Evolutionary conservation across 345 rosid genomes (phyloP).

Genomic region (Hibiscus mutabilis): DNA sequence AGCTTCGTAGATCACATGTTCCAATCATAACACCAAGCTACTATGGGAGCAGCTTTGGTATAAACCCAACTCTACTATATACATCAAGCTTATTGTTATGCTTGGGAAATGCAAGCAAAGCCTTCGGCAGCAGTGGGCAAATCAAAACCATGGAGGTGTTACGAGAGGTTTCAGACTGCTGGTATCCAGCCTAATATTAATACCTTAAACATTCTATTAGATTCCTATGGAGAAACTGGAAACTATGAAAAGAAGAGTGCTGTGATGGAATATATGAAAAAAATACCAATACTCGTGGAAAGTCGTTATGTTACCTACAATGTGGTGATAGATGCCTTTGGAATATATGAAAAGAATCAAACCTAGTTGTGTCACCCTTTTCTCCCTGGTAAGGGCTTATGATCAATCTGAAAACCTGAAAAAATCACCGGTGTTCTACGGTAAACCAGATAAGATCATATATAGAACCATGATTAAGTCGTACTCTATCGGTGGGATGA

Average conservation of each 20-base stretch:
- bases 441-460: slow-evolving; percentile 67
- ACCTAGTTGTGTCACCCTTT: slow-evolving; percentile 80
- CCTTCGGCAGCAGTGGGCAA: too few species aligned
- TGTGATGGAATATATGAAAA: slow-evolving; percentile 90
- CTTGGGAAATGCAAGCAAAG: slow-evolving; percentile 80
- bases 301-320: slow-evolving; percentile 80
- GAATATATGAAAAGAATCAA: slow-evolving; percentile 60
- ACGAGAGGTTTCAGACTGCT: slow-evolving; percentile 82
- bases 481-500: slow-evolving; percentile 60
- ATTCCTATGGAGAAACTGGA: slow-evolving; percentile 76
- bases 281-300: slow-evolving; percentile 92
- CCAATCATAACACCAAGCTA: slow-evolving; percentile 13
- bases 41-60: slow-evolving; percentile 84
- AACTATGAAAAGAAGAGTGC: slow-evolving; percentile 78
- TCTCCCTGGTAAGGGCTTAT: slow-evolving; percentile 77
- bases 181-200: slow-evolving; percentile 84
- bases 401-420: slow-evolving; percentile 59
- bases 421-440: slow-evolving; percentile 67
- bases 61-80: slow-evolving; percentile 54
- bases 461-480: slow-evolving; percentile 81
- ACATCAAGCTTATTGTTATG: slow-evolving; percentile 77
- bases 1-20: too few species aligned
- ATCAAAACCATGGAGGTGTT: slow-evolving; percentile 70
- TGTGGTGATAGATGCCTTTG: slow-evolving; percentile 31
- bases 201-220: slow-evolving; percentile 81